These are phyloP conservation scores for Rheum nobile DNA, from an alignment of 148 eudicot genomes.

Conservation along the genomic window DNA sequence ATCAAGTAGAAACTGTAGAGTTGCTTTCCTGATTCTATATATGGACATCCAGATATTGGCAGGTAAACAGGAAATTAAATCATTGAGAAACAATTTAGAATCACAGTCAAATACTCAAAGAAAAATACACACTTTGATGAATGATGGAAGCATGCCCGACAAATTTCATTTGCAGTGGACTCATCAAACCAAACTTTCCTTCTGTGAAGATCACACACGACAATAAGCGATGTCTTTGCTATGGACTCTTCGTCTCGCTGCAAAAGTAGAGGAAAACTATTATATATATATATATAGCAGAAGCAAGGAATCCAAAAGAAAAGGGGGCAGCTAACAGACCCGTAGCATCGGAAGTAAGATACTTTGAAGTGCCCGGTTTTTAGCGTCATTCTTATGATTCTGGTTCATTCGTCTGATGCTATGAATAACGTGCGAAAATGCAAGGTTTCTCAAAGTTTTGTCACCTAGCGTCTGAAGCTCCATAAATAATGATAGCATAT, in stretches of 20 bases:
- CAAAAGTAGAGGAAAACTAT: conserved; percentile 5
- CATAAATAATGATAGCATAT: conserved; percentile 75
- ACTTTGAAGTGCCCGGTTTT: conserved; percentile 72
- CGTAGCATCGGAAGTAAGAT: conserved; percentile 60
- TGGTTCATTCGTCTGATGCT: conserved; percentile 81
- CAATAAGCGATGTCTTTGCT: conserved; percentile 69
- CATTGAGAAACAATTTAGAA: neutral
- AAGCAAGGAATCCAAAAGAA: neutral
- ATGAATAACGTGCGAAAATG: conserved; percentile 77
- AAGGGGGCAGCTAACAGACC: conserved; percentile 29
- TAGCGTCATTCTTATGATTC: conserved; percentile 87
- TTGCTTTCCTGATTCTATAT: conserved; percentile 94
- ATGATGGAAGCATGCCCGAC: conserved; percentile 77
- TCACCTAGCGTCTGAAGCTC: conserved; percentile 94
- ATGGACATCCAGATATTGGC: conserved; percentile 10
- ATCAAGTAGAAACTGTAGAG: conserved; percentile 85
- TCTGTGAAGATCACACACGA: conserved; percentile 80
- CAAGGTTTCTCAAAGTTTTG: conserved; percentile 49
- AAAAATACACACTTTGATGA: conserved; percentile 62
- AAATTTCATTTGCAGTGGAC: conserved; percentile 77
- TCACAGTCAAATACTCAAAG: conserved; percentile 3
- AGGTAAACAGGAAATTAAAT: neutral
- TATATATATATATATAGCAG: too few relatives aligned
- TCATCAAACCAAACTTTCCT: conserved; percentile 95
- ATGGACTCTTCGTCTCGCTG: conserved; percentile 82